Percentiles rank a stretch among this genome's conserved stretches.
Conservation (phyloP, 495 filamentous ascomycete genomes). For the Aspergillus baeticus region DNA sequence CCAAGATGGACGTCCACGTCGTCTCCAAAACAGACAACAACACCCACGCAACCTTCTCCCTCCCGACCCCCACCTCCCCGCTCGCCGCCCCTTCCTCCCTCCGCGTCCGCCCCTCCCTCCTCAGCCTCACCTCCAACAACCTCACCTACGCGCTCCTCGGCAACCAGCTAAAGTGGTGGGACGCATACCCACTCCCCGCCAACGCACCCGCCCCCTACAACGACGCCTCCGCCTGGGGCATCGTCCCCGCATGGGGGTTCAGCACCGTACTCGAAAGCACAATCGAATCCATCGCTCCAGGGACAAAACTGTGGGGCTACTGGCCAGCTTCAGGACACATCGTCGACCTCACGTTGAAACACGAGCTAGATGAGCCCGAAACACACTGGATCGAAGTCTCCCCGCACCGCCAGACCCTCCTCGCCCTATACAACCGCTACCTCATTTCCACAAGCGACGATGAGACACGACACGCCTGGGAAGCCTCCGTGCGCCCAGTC, state of each 20-base stretch:
- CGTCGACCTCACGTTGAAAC: slow-evolving; percentile 17
- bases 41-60: slow-evolving; percentile 19
- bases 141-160: slow-evolving; percentile 46
- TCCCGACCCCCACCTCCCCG: slow-evolving; percentile 18
- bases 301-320: slow-evolving; percentile 33
- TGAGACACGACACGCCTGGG: too few relatives aligned
- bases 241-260: slow-evolving; percentile 58
- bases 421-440: slow-evolving; percentile 52
- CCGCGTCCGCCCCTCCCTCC: slow-evolving; percentile 40
- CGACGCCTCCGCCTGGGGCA: slow-evolving; percentile 46
- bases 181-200: slow-evolving; percentile 34
- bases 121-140: slow-evolving; percentile 56
- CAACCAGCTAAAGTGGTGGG: too few relatives aligned
- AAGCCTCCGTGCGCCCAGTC: slow-evolving; percentile 36
- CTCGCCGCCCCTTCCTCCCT: slow-evolving; percentile 27
- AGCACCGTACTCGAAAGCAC: slow-evolving; percentile 49
- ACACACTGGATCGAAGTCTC: slow-evolving; percentile 44
- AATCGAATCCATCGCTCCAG: slow-evolving; percentile 22
- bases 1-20: slow-evolving; percentile 24
- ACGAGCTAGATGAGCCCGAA: too few relatives aligned
- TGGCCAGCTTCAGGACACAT: slow-evolving; percentile 33
- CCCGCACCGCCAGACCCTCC: slow-evolving; percentile 39
- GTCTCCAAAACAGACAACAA: slow-evolving; percentile 25
- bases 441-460: too few relatives aligned
- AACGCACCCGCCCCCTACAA: slow-evolving; percentile 51